Base-by-base conservation (phyloP, 352 stramenopile species). In the Globisporangium uncinulatum region DNA sequence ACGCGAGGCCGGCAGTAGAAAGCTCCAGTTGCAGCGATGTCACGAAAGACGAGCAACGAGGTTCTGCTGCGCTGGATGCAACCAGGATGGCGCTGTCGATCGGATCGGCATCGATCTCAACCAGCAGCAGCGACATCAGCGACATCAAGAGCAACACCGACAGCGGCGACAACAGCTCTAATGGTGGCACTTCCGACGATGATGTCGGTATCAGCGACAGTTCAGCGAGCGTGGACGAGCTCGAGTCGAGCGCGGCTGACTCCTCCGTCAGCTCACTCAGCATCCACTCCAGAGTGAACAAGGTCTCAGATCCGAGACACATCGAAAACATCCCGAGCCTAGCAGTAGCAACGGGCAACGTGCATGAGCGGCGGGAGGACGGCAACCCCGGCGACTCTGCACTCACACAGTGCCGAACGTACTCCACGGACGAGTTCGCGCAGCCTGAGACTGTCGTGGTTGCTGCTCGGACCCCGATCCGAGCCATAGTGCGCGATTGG, bases 271-370 rank as follows among this genome's bases (percentile, higher is more conserved):
- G 56, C 34, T 61, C 46, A 17, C n/a, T 61, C 24, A 61, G 56
- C 14, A 49, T 36, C 1, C 46, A 56, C 15, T 56, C 56, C 7
- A 32, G 46, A 6, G 21, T 50, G 13, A 51, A 36, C 36, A 51
- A 55, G 48, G 32, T 44, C 19, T 41, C 34, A 11, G 42, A 36
- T 43, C 46, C 56, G 21, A 41, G 56, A 44, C 20, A 42, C 34
- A 61, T 61, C 21, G 56, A 61, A n/a, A 61, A 56, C 37, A 54
- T 61, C 37, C 56, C 56, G 6, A 20, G 51, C n/a, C 2, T 41
- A 14, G 11, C 19, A 19, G 20, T 20, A 13, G 11, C 39, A 6
- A 36, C 21, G 34, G 0, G 42, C 36, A 36, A 21, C 39, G 7
- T 20, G 45, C 7, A 6, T 8, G 45, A n/a, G 11, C 6, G 21